Base-by-base conservation (phyloP, 164 flowering plant species). In the Platanus orientalis region DNA sequence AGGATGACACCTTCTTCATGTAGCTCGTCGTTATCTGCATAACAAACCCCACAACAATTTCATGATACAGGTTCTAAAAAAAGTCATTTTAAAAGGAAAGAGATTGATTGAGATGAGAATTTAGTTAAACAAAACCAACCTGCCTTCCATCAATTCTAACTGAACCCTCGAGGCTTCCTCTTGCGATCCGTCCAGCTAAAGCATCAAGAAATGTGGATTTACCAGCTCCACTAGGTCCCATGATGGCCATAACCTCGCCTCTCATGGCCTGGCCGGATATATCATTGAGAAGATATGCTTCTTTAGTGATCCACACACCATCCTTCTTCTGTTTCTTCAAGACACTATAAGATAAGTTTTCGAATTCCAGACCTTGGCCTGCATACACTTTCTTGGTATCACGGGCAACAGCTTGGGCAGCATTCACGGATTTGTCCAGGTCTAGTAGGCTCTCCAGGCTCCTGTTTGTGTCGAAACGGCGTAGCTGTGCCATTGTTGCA, bases 171-270 rank as follows among this genome's bases (percentile, higher is more conserved):
- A 89, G 90, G 59, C 96, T 89, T 11, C 96, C 96, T 19, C 69
- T 79, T 0, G 90, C 88, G 53, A 89, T 89, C 69, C 88, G 73
- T 6, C 92, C 90, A 1, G 90, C 90, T 75, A 86, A 63, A 21
- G 96, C 92, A 71, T 86, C 96, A 48, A 89, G 90, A 75, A 89
- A 84, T 0, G 90, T 89, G 12, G 90, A 88, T 70, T 89, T 89
- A 16, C 96, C 96, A 88, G 68, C n/a, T n/a, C n/a, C n/a, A n/a
- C n/a, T n/a, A n/a, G n/a, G n/a, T n/a, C n/a, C n/a, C n/a, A n/a
- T n/a, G 66, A 88, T 83, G 47, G 91, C 95, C 84, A 85, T 78
- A 60, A 88, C 59, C 63, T 86, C 88, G 34, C 95, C 88, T 67
- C 82, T 83, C 61, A 78, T 66, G 21, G 92, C 96, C 59, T 86